These are phyloP conservation scores for Colletotrichum horii DNA, from an alignment of 2,329 filamentous ascomycete genomes.

Conservation along the genomic window DNA sequence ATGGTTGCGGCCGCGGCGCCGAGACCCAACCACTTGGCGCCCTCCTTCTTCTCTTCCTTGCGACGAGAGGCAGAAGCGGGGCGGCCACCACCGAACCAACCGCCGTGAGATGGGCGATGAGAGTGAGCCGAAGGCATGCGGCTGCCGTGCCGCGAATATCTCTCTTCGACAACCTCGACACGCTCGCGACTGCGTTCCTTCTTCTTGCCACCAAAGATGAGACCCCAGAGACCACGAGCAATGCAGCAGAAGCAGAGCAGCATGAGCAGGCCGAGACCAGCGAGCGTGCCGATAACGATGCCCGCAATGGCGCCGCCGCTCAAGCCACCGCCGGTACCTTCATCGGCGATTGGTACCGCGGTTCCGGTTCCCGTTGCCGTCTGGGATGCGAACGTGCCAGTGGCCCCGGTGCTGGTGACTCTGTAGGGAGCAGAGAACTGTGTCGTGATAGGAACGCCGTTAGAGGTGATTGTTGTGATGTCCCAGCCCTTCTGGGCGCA, in stretches of 20 bases:
- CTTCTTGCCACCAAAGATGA: slow-evolving; percentile 65
- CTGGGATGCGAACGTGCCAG: slow-evolving; percentile 57
- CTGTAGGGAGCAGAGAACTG: slow-evolving; percentile 57
- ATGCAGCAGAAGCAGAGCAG: slow-evolving; percentile 80
- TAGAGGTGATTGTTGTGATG: slow-evolving; percentile 48
- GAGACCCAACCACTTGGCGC: slow-evolving; percentile 58
- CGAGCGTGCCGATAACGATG: slow-evolving; percentile 77
- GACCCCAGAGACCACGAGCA: slow-evolving; percentile 65
- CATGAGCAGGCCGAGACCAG: slow-evolving; percentile 69
- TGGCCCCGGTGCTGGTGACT: slow-evolving; percentile 58
- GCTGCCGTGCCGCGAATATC: slow-evolving; percentile 56
- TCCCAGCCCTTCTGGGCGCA: slow-evolving; percentile 53
- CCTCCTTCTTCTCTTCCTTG: slow-evolving; percentile 54
- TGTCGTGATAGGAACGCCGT: slow-evolving; percentile 56
- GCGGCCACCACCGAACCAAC: slow-evolving; percentile 58
- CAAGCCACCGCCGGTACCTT: slow-evolving; percentile 51
- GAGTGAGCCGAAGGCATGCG: slow-evolving; percentile 45
- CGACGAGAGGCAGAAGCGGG: slow-evolving; percentile 43
- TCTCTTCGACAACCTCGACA: slow-evolving; percentile 69
- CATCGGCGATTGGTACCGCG: slow-evolving; percentile 37
- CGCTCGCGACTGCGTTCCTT: slow-evolving; percentile 52
- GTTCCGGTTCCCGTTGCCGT: slow-evolving; percentile 59
- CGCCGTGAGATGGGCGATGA: slow-evolving; percentile 58
- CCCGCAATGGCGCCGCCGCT: slow-evolving; percentile 79
- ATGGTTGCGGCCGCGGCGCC: slow-evolving; percentile 57